A percentile compares a stretch with the other conserved stretches of the same genome.
phyloP scores from a whole-genome alignment of 805 yeast species.

The Metschnikowia borealis region DNA sequence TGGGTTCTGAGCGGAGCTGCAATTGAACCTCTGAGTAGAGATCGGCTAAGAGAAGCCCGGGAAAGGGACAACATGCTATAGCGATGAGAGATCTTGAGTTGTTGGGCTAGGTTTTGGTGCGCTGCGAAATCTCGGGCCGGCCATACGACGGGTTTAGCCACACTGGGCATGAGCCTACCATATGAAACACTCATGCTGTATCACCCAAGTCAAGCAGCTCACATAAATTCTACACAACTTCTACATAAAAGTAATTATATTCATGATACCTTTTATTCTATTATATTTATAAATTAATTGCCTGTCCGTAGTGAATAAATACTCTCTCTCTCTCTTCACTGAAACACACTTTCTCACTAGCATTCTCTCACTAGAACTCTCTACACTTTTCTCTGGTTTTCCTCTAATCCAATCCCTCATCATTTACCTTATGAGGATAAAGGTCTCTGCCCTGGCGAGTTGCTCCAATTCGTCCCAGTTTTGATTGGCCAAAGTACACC shows the following conservation, averaged over 20 bases:
- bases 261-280: too few species aligned
- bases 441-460: not conserved
- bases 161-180: not conserved
- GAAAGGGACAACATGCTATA: not conserved
- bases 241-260: too few species aligned
- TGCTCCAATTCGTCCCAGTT: conserved; percentile 7
- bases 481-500: conserved; percentile 7
- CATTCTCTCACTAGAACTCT: too few species aligned
- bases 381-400: too few species aligned
- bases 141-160: not conserved
- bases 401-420: not conserved
- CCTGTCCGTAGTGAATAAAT: not conserved
- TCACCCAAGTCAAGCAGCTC: too few species aligned
- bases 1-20: not conserved
- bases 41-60: not conserved
- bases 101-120: conserved; percentile 1
- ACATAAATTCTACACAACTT: too few species aligned
- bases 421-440: not conserved
- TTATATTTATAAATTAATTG: too few species aligned
- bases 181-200: too few species aligned
- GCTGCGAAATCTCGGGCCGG: conserved; percentile 3
- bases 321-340: too few species aligned
- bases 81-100: not conserved
- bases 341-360: too few species aligned
- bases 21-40: not conserved